These are phyloP conservation scores for Saccharomyces pastorianus DNA, from an alignment of 1,139 yeast genomes.

Conservation along the genomic window DNA sequence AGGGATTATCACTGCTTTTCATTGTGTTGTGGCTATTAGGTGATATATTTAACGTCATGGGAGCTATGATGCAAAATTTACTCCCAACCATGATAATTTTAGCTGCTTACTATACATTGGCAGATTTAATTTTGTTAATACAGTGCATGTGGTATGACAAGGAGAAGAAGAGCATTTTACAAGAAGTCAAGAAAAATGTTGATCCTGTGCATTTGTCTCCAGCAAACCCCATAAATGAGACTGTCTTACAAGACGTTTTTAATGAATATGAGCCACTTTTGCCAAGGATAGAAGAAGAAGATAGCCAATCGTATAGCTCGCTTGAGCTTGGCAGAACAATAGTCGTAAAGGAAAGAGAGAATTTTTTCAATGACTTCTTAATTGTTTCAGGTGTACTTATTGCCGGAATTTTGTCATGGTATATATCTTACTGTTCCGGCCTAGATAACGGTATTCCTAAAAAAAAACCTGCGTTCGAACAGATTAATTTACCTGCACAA, in stretches of 20 bases:
- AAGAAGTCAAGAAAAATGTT: constrained; percentile 28
- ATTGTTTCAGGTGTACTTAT: constrained; percentile 63
- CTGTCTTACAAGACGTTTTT: constrained; percentile 53
- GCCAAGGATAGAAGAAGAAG: constrained; percentile 13
- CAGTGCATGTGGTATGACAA: constrained; percentile 74
- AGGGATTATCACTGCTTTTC: constrained; percentile 76
- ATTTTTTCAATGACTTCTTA: constrained; percentile 38
- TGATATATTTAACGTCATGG: constrained; percentile 83
- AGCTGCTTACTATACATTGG: constrained; percentile 85
- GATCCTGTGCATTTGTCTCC: constrained; percentile 82
- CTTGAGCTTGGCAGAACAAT: constrained; percentile 4
- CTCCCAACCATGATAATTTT: constrained; percentile 87
- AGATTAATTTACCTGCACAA: constrained; percentile 71
- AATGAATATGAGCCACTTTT: constrained; percentile 33
- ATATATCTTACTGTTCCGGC: constrained; percentile 45
- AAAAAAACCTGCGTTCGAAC: constrained; percentile 34
- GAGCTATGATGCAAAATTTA: constrained; percentile 80
- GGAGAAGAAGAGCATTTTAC: constrained; percentile 27
- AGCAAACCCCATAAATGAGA: constrained; percentile 75
- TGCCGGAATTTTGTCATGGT: constrained; percentile 86
- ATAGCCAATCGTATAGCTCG: constrained; percentile 7
- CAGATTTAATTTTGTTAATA: constrained; percentile 72
- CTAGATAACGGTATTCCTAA: constrained; percentile 12
- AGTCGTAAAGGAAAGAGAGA: constrained; percentile 5
- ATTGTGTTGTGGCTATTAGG: constrained; percentile 84